Evolutionary conservation across 495 filamentous ascomycete genomes (phyloP).

Genomic region (Neurospora africana): DNA sequence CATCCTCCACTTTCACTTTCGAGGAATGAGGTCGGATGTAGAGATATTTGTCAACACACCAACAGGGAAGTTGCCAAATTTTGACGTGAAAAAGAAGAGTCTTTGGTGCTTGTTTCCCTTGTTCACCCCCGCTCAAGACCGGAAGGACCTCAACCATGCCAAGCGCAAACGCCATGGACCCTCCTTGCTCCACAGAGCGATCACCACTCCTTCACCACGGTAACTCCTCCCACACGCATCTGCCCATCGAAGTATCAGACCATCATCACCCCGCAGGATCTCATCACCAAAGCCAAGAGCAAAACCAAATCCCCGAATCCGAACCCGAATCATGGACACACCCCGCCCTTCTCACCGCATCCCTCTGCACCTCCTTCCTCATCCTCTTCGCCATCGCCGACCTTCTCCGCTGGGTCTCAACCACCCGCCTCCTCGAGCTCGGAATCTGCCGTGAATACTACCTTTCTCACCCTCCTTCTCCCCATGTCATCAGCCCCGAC

Average conservation of each 20-base stretch:
- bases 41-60: not conserved
- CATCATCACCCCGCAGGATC: not conserved
- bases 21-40: not conserved
- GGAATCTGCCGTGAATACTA: not conserved
- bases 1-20: not conserved
- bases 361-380: not conserved
- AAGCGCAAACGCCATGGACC: not conserved
- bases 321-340: not conserved
- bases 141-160: not conserved
- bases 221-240: too few relatives aligned
- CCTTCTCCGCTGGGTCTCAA: not conserved
- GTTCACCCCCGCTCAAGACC: not conserved
- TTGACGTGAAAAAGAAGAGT: not conserved
- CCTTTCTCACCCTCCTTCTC: not conserved
- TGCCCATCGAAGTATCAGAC: too few relatives aligned
- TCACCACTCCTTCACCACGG: not conserved
- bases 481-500: too few relatives aligned
- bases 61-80: not conserved
- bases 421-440: not conserved
- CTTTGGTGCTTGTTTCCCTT: not conserved
- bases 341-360: not conserved
- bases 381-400: not conserved
- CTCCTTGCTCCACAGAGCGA: not conserved
- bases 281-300: not conserved
- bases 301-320: not conserved